Percentiles rank a stretch among this genome's conserved stretches.
Evolutionary conservation across 1,284 basidiomycete species (phyloP).

Genomic region (Phellinidium pouzarii): DNA sequence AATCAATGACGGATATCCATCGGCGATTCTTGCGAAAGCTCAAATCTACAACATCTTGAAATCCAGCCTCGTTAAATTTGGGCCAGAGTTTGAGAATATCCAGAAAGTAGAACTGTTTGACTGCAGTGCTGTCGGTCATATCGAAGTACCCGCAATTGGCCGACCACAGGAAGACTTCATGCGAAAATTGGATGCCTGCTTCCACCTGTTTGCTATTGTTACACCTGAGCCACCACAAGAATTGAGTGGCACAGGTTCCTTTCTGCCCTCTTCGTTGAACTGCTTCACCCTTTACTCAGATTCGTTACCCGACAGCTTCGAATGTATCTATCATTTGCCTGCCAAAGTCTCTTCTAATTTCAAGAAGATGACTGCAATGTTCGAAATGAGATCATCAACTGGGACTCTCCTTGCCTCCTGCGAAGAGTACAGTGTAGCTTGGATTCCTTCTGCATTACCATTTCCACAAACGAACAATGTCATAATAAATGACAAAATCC

Average conservation of each 20-base stretch:
- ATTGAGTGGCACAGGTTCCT: conserved; percentile 25
- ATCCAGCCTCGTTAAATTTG: conserved; percentile 26
- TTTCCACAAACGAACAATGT: neutral
- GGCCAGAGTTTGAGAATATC: conserved; percentile 29
- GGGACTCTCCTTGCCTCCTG: conserved; percentile 30
- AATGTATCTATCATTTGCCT: conserved; percentile 30
- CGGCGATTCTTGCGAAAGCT: neutral
- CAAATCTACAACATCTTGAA: conserved; percentile 7
- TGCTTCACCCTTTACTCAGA: conserved; percentile 26
- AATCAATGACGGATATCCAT: neutral
- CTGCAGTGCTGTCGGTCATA: conserved; percentile 25
- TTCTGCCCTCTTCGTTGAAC: conserved; percentile 28
- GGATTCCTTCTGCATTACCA: conserved; percentile 19
- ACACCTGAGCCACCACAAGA: conserved; percentile 22
- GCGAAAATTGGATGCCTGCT: conserved; percentile 30
- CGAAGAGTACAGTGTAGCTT: conserved; percentile 29
- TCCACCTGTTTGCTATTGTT: conserved; percentile 31
- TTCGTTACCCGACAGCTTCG: conserved; percentile 27
- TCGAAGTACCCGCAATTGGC: conserved; percentile 23
- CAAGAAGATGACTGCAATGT: conserved; percentile 25
- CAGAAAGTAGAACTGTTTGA: conserved; percentile 25
- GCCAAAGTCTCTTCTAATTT: conserved; percentile 26
- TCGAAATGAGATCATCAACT: conserved; percentile 27
- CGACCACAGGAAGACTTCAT: conserved; percentile 27
- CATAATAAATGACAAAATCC: neutral